Evolutionary conservation across 768 basidiomycete species (phyloP).

Genomic region (Tylopilus sp.): DNA sequence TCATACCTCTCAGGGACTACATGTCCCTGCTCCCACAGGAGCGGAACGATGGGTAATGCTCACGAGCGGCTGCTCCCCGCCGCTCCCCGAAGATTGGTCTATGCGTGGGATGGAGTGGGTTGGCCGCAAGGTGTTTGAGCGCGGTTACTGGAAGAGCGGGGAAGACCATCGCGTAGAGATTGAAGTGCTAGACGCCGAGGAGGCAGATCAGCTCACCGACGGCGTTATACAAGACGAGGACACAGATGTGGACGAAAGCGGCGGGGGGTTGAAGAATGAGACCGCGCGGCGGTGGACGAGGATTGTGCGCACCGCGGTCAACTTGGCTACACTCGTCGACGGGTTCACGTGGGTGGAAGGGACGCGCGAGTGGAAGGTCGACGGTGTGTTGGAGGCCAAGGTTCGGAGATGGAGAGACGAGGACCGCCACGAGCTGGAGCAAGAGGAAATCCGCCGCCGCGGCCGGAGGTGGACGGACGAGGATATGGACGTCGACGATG

Average conservation of each 20-base stretch:
- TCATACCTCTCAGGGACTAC: conserved; percentile 45
- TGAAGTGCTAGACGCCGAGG: conserved; percentile 69
- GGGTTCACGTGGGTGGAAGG: conserved; percentile 70
- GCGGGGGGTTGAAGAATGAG: conserved; percentile 27
- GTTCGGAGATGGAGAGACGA: conserved; percentile 67
- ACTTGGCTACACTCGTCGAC: conserved; percentile 64
- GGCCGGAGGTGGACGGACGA: conserved; percentile 64
- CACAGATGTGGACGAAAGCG: conserved; percentile 50
- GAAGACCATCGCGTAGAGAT: conserved; percentile 68
- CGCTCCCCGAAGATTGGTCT: conserved; percentile 93
- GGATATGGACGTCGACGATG: conserved; percentile 64
- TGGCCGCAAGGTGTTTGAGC: conserved; percentile 82
- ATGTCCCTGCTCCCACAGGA: conserved; percentile 27
- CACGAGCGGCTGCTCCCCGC: conserved; percentile 63
- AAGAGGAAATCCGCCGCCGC: conserved; percentile 63
- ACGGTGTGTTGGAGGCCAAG: conserved; percentile 65
- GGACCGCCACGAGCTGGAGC: conserved; percentile 60
- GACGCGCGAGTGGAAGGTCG: conserved; percentile 58
- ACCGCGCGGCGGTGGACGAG: conserved; percentile 70
- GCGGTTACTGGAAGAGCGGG: conserved; percentile 89
- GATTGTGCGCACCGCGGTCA: conserved; percentile 64
- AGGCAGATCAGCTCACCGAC: conserved; percentile 58
- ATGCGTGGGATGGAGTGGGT: conserved; percentile 97
- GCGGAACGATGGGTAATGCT: conserved; percentile 62
- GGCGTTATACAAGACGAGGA: conserved; percentile 84